These are phyloP conservation scores for Phylloporus sp. DNA, from an alignment of 768 basidiomycete species.

Conservation along the genomic window DNA sequence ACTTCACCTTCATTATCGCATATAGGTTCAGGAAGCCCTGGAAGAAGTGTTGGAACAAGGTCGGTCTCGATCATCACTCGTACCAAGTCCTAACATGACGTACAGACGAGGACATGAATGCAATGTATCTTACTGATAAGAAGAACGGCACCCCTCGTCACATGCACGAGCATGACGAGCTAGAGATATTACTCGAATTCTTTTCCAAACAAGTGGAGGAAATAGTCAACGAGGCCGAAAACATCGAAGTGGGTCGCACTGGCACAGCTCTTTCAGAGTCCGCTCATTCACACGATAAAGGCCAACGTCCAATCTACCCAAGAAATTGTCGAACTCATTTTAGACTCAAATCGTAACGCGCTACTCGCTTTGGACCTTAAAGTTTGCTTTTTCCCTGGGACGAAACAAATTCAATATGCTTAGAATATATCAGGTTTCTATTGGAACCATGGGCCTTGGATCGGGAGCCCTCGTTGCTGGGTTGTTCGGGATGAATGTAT, in stretches of 20 bases:
- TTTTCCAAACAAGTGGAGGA: conserved; percentile 97
- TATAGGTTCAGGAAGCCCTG: conserved; percentile 80
- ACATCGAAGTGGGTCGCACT: conserved; percentile 57
- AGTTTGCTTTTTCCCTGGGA: conserved; percentile 35
- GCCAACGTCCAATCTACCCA: conserved; percentile 95
- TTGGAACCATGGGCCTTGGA: conserved; percentile 89
- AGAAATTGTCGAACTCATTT: conserved; percentile 94
- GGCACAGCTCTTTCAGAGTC: background rate
- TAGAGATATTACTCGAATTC: conserved; percentile 89
- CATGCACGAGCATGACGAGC: conserved; percentile 81
- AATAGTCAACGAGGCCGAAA: conserved; percentile 90
- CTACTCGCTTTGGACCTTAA: conserved; percentile 88
- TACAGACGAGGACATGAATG: conserved; percentile 86
- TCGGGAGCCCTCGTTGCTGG: conserved; percentile 87
- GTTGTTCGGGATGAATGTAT: conserved; percentile 94
- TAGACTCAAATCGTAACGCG: conserved; percentile 93
- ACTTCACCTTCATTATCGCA: background rate
- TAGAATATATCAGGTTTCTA: conserved; percentile 61
- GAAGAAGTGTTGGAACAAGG: conserved; percentile 92
- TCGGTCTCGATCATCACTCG: conserved; percentile 27
- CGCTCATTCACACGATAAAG: conserved; percentile 25
- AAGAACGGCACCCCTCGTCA: conserved; percentile 56
- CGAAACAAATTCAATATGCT: background rate
- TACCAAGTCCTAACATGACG: conserved; percentile 1
- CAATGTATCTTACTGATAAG: conserved; percentile 93